Conservation (phyloP, 306 rosid species). For the Corylus americana region DNA sequence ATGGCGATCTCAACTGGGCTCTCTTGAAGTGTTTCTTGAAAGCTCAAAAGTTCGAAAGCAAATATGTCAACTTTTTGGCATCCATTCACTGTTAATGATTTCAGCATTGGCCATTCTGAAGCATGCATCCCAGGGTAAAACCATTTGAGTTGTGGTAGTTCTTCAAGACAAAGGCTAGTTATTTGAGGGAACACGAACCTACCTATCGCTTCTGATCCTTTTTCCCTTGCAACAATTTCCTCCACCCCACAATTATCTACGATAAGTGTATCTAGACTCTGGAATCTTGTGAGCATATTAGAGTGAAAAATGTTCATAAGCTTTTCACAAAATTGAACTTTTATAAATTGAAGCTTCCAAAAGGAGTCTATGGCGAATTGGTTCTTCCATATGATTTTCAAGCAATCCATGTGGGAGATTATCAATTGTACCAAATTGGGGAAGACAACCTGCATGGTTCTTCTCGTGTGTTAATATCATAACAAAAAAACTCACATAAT, state of each 20-base stretch:
- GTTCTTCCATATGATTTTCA: background rate
- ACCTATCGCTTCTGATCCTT: background rate
- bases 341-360: background rate
- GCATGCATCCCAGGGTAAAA: conserved; percentile 18
- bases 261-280: background rate
- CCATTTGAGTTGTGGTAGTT: conserved; percentile 5
- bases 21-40: background rate
- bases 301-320: background rate
- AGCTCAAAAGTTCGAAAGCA: background rate
- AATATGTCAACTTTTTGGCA: background rate
- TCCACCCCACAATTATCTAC: conserved; percentile 7
- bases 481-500: no score
- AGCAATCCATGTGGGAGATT: background rate
- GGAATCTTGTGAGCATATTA: background rate
- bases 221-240: conserved; percentile 18
- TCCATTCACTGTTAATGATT: fast-evolving
- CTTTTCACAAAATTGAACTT: background rate
- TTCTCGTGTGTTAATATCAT: no score
- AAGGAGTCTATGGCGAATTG: background rate
- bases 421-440: background rate
- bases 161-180: background rate
- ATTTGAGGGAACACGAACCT: conserved; percentile 16
- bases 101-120: conserved; percentile 25
- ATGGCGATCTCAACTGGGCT: background rate
- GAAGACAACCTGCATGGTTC: no score